A percentile compares a stretch with the other conserved stretches of the same genome.
Evolutionary conservation across 768 basidiomycete species (phyloP).

Genomic region (Boletus rubroflammeus): DNA sequence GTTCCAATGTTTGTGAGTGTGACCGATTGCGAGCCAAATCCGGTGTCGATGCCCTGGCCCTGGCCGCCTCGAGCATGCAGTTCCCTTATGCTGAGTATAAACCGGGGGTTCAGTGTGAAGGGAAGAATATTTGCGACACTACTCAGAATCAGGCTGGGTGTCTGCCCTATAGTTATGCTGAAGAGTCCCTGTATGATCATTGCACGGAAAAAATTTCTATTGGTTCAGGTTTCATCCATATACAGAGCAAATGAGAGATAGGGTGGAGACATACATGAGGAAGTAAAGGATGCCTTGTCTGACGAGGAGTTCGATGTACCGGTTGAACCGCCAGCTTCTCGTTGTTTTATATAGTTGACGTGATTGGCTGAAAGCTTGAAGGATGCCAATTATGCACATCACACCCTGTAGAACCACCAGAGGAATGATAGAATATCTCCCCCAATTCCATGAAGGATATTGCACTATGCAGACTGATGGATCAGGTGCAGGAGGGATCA

Average conservation of each 20-base stretch:
- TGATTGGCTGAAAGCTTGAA: not conserved
- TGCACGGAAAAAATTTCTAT: slow-evolving; percentile 1
- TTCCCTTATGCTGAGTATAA: slow-evolving; percentile 7
- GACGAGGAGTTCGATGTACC: slow-evolving; percentile 5
- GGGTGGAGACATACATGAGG: not conserved
- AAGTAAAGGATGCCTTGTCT: slow-evolving; percentile 11
- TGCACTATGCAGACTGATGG: slow-evolving; percentile 1
- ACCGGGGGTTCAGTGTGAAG: slow-evolving; percentile 2
- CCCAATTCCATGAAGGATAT: slow-evolving; percentile 8
- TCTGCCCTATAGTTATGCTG: not conserved
- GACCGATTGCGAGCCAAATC: slow-evolving; percentile 1
- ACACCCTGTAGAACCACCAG: not conserved
- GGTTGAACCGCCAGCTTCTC: slow-evolving; percentile 5
- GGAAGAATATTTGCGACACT: not conserved
- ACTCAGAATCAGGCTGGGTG: not conserved
- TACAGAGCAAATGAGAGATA: not conserved
- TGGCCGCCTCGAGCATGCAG: not conserved
- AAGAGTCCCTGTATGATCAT: not conserved
- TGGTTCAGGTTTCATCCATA: too few species aligned
- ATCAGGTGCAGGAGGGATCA: not conserved
- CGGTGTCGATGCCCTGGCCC: not conserved
- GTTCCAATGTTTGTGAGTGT: not conserved
- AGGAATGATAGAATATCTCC: slow-evolving; percentile 2
- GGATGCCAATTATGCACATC: slow-evolving; percentile 6
- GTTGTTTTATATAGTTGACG: not conserved